phyloP scores from a whole-genome alignment of 495 filamentous ascomycete species.

The Penicillium alfredii region DNA sequence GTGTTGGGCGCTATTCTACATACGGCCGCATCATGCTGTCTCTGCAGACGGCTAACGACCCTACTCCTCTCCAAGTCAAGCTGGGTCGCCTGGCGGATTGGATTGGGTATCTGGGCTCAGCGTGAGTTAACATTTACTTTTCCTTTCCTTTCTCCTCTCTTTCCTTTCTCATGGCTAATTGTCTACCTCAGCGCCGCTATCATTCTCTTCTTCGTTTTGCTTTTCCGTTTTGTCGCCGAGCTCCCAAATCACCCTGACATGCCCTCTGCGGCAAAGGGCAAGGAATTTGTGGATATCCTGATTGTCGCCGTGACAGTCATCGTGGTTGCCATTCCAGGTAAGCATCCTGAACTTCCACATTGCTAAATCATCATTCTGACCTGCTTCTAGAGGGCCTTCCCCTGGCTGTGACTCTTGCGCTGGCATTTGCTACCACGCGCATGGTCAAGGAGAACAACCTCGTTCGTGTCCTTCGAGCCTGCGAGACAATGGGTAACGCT shows the following conservation, averaged over 20 bases:
- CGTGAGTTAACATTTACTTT: slow-evolving; percentile 21
- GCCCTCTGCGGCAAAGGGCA: slow-evolving; percentile 50
- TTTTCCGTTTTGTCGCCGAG: slow-evolving; percentile 54
- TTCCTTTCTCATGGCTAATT: too few species aligned
- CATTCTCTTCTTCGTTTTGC: slow-evolving; percentile 55
- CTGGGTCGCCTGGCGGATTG: slow-evolving; percentile 57
- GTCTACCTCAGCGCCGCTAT: slow-evolving; percentile 52
- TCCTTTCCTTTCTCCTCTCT: too few species aligned
- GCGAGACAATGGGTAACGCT: slow-evolving; percentile 69
- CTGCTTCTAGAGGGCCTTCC: slow-evolving; percentile 51
- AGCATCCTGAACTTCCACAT: slow-evolving; percentile 6
- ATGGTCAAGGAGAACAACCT: slow-evolving; percentile 69
- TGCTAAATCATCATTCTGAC: slow-evolving; percentile 9
- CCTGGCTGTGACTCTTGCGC: slow-evolving; percentile 60
- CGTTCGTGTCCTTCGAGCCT: slow-evolving; percentile 58
- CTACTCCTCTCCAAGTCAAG: slow-evolving; percentile 60
- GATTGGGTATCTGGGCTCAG: slow-evolving; percentile 52
- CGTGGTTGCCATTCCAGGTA: slow-evolving; percentile 61
- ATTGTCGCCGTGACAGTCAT: slow-evolving; percentile 67
- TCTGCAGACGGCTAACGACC: slow-evolving; percentile 54
- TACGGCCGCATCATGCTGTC: slow-evolving; percentile 62
- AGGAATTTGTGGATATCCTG: slow-evolving; percentile 59
- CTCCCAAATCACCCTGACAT: slow-evolving; percentile 42
- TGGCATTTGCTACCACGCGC: slow-evolving; percentile 62
- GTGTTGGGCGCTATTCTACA: slow-evolving; percentile 55